A percentile compares a stretch with the other conserved stretches of the same genome.
These are phyloP conservation scores for Collybia sp. DNA, from an alignment of 768 basidiomycete genomes.

Conservation along the genomic window DNA sequence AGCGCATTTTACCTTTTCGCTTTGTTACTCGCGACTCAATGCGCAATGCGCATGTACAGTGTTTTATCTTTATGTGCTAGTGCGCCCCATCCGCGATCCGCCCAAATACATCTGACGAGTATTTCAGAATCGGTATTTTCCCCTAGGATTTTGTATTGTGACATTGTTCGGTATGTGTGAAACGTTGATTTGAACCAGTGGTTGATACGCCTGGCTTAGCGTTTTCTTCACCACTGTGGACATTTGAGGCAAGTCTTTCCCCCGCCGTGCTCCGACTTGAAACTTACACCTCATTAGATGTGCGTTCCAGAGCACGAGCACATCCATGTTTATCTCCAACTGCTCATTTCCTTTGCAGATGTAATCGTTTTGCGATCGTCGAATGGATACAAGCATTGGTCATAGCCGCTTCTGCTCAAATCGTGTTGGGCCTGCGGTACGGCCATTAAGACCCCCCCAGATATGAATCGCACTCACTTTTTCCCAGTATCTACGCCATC, in stretches of 20 bases:
- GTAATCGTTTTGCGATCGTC: slow-evolving; percentile 2
- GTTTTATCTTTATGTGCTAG: neutral
- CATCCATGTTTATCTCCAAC: neutral
- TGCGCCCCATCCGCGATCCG: neutral
- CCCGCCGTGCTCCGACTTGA: neutral
- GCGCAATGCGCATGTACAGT: neutral
- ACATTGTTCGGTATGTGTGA: neutral
- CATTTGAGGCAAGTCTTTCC: neutral
- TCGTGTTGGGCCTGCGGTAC: neutral
- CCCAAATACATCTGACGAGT: neutral
- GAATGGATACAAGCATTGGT: slow-evolving; percentile 2
- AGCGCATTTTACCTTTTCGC: neutral
- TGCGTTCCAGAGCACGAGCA: neutral
- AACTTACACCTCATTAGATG: neutral
- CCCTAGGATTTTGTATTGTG: neutral
- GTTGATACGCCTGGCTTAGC: neutral
- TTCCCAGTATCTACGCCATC: neutral
- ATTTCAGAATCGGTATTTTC: neutral
- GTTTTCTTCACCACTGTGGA: neutral
- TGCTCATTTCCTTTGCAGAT: neutral
- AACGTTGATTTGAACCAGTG: neutral
- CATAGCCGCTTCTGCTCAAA: neutral
- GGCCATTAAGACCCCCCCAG: neutral
- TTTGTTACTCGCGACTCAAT: neutral
- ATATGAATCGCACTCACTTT: neutral